Evolutionary conservation across 2,329 filamentous ascomycete genomes (phyloP).

Genomic region (Corinectria fuckeliana): DNA sequence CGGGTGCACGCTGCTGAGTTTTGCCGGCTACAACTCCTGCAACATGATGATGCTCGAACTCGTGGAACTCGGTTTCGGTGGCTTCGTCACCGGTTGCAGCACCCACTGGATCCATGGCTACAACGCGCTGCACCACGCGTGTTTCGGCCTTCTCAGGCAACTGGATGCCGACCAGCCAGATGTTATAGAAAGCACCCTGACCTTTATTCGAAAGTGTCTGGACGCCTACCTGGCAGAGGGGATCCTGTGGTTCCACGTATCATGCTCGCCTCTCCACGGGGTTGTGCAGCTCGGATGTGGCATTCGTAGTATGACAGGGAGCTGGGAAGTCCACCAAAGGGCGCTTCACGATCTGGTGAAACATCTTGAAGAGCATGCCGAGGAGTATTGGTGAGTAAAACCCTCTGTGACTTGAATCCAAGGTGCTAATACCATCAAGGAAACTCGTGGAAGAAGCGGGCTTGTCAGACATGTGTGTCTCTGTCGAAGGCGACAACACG

Average conservation of each 20-base stretch:
- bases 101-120: conserved; percentile 32
- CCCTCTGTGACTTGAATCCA: background rate
- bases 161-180: conserved; percentile 13
- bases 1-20: conserved; percentile 35
- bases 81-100: conserved; percentile 26
- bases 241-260: conserved; percentile 28
- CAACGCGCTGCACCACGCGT: conserved; percentile 30
- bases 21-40: conserved; percentile 8
- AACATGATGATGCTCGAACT: conserved; percentile 27
- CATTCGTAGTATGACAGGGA: background rate
- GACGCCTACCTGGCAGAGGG: conserved; percentile 29
- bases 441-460: conserved; percentile 21
- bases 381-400: conserved; percentile 28
- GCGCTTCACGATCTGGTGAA: conserved; percentile 24
- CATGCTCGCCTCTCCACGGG: conserved; percentile 23
- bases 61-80: conserved; percentile 25
- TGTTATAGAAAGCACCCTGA: background rate
- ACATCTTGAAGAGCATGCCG: conserved; percentile 23
- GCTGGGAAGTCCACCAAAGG: conserved; percentile 4
- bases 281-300: conserved; percentile 18
- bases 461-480: background rate
- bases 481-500: background rate
- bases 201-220: conserved; percentile 25
- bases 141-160: conserved; percentile 18
- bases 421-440: conserved; percentile 24